Evolutionary conservation across 2,329 filamentous ascomycete genomes (phyloP), one percentile per base, ranked within the genome.

Genomic region (Stylonectria norvegica): DNA sequence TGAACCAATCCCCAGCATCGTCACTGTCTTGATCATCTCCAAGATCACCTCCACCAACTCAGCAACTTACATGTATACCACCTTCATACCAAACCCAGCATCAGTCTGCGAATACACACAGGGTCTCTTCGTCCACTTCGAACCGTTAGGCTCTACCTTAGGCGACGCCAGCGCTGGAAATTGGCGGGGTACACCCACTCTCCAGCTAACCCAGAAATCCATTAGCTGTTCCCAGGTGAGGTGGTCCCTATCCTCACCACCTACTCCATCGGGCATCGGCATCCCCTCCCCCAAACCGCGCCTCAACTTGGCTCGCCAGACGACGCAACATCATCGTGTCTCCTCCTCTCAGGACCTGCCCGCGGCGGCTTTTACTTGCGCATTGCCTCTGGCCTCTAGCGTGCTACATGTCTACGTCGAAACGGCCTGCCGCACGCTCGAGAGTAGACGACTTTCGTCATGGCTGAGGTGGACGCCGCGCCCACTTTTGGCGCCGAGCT

Each of bases 401-500:
- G 17, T 16, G 11, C 43, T 55, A 50, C 42, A 53, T 53, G 46
- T 47, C 44, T 52, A 46, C 45, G 34, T 46, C 49, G 42, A 41
- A 33, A 48, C 49, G 36, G 41, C 45, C 40, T 44, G 42, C 48
- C 35, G 40, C 51, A 40, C 42, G 40, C 48, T 46, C 38, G 39
- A 45, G 42, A 45, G 37, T 40, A 36, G 43, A 50, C 41, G 34
- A 47, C 40, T 43, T 50, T 50, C 52, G 49, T 45, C 60, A 95
- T 94, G 88, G 83, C 85, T 62, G 86, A 90, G 67, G 78, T 88
- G 67, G 80, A 78, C 62, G 76, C 82, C 17, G 30, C 16, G 70
- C 88, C 88, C 61, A 86, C 87, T 57, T 95, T 98, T 68, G 93
- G 93, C 69, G 81, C 85, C 43, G 90, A 96, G 73, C 77, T 97